Base-by-base conservation (phyloP, 805 yeast species). In the Wickerhamiella azyma region DNA sequence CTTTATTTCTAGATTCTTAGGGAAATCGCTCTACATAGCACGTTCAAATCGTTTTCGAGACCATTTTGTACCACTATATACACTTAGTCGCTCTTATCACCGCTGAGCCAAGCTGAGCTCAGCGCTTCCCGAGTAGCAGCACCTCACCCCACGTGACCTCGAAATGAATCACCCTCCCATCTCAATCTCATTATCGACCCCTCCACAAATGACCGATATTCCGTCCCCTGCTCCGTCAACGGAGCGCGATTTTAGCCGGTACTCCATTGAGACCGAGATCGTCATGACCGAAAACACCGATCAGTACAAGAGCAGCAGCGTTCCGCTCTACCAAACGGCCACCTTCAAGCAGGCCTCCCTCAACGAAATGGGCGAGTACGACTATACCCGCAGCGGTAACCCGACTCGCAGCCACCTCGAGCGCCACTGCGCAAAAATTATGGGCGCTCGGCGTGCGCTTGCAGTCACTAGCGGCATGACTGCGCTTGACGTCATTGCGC, bases 391-490 rank as follows among this genome's bases (percentile, higher is more conserved):
- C 55, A 81, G 94, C 11, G 96, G 97, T 3, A 88, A 88, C 65
- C 97, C 97, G 19, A 85, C 96, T 1, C 72, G 97, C 62, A 75
- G 89, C 0, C 74, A 75, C 36, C 65, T 86, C 49, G 95, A 88
- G 62, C 68, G 74, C 40, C 94, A 88, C 55, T 59, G 88, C 56
- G 80, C 84, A 32, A 75, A 76, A 52, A 72, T 88, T 54, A 85
- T 85, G 80, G 74, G 74, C 55, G 88, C 94, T n/a, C 64, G 72
- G 26, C 72, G 79, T 42, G 77, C 85, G 1, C 80, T 74, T 56
- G 94, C 94, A 4, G 94, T 86, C 9, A 76, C 86, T 41, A 76
- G 86, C 41, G 97, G 97, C 21, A 88, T 88, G 97, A 81, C 94
- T 2, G 86, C 94, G 47, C 68, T 85, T 51, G 96, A 89, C 59